Evolutionary conservation across 2,329 filamentous ascomycete species (phyloP), one percentile per base, ranked within the genome.

Genomic region (Trichothecium sympodiale): DNA sequence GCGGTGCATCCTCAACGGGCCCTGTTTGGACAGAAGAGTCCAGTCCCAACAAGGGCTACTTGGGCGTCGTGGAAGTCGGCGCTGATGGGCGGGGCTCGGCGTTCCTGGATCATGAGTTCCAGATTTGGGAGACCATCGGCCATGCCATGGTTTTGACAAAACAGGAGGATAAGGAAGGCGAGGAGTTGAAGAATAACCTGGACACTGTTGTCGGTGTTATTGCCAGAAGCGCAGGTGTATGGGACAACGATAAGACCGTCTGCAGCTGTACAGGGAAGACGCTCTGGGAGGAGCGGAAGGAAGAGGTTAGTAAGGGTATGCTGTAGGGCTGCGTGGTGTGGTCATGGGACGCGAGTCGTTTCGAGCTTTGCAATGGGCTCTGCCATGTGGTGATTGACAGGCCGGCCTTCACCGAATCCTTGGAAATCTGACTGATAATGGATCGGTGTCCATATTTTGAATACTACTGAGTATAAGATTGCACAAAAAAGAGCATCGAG

Each of bases 161-260:
- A 41, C 67, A 77, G 57, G 63, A 74, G 39, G 73, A 78, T 46
- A 64, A 65, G 39, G 20, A 10, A 6, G 20, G 20, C 10, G 66
- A 65, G 38, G 68, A 73, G 52, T 61, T 80, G 47, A 68, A 69
- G 48, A 88, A 94, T 46, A 84, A 94, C 53, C 71, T 78, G 37
- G 77, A 93, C 55, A 94, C 87, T 15, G 66, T 95, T 34, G 84
- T 94, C 3, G 91, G 91, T 8, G 88, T 98, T 35, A 85, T 98
- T 61, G 91, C 91, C 33, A 71, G 91, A 53, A 95, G 88, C 58
- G 89, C 91, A 13, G 91, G 91, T n/a, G 82, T 94, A 42, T 98
- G 91, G 91, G 89, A 95, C 57, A 94, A 98, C 50, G 86, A 95
- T 56, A 98, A 96, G 71, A 94, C 84, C 31, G 89, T 98, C 5